Base-by-base conservation (phyloP, 225 moss, liverwort and hornwort genomes). In the Physcomitrium patens region DNA sequence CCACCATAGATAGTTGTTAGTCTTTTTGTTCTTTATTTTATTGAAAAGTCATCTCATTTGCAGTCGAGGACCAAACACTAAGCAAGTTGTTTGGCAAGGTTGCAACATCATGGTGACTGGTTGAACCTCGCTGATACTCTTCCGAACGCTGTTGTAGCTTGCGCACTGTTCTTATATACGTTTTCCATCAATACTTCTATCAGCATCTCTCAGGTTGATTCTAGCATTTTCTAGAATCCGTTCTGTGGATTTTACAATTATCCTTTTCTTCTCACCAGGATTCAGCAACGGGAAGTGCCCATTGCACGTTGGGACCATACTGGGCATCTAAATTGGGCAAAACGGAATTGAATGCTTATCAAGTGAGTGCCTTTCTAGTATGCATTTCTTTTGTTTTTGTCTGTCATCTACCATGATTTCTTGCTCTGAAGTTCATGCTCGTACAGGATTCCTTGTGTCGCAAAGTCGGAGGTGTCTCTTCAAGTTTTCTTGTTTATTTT, bases 271-370 rank as follows among this genome's bases (percentile, higher is more conserved):
- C 12, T 43, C 48, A 28, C 58, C 88, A 93, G 90, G 96, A 97
- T 87, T 80, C 92, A 58, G 94, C 90, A 54, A 89, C 89, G 41
- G 97, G 94, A 52, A 97, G 97, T 78, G 78, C 91, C 22, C 93
- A 93, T 65, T 91, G 89, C 64, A 85, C 91, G 23, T 82, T 94
- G 62, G 97, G 92, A 65, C 92, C 94, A 51, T 94, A 91, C 77
- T 97, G 97, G 97, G 88, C 86, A 17, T 43, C 75, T 44, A 94
- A 90, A 76, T 79, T 97, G 75, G 90, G 87, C 55, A 94, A 90
- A 66, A 74, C 78, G 14, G 87, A 72, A 58, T 69, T 97, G 44
- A 82, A 82, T 69, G 90, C 93, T 65, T 91, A 86, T 75, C 96
- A 96, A 84, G 96, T 91, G 70, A 42, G 77, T 79, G 16, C 28